Evolutionary conservation across 257 asterid species (phyloP), one percentile per base, ranked within the genome.

Genomic region (Petrea volubilis): DNA sequence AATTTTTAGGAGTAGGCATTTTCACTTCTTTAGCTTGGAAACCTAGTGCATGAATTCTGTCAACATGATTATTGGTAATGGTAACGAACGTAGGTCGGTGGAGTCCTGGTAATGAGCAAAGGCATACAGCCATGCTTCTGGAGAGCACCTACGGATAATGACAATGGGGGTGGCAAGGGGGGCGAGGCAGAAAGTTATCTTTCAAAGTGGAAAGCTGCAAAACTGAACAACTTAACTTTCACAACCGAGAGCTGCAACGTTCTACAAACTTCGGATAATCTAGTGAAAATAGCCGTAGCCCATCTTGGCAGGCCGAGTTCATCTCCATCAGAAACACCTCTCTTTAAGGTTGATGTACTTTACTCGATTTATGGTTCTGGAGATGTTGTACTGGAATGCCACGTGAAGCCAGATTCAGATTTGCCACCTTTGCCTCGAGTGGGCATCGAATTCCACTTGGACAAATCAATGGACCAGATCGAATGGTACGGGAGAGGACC

Each of bases 101-200:
- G 88, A 46, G 88, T 82, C 74, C 40, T 29, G 14, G 86, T 92
- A 61, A 78, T 92, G 96, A 79, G 76, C 75, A 80, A 79, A 75
- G 97, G 99, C 70, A 85, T 92, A 44, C 43, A 75, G 49, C 99
- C 98, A 29, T 95, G 97, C 92, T 92, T 95, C 72, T 91, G 99
- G 99, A 86, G 99, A 77, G 98, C 99, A 44, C 99, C 98, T 49
- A 92, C 86, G 3, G 99, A 95, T 76, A 95, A 95, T 74, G 99
- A 95, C 88, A 95, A 88, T 74, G 99, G 99, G 14, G 99, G 98
- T 74, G 99, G 92, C 88, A 95, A 88, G 75, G 99, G 99, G 14
- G 99, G 98, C 34, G 98, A 83, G 64, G 61, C 77, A 1, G 65
- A 73, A 72, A 90, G 98, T 78, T 86, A 91, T 61, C 66, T 92